phyloP scores from a whole-genome alignment of 1,284 basidiomycete genomes.

The Exsudoporus floridanus region DNA sequence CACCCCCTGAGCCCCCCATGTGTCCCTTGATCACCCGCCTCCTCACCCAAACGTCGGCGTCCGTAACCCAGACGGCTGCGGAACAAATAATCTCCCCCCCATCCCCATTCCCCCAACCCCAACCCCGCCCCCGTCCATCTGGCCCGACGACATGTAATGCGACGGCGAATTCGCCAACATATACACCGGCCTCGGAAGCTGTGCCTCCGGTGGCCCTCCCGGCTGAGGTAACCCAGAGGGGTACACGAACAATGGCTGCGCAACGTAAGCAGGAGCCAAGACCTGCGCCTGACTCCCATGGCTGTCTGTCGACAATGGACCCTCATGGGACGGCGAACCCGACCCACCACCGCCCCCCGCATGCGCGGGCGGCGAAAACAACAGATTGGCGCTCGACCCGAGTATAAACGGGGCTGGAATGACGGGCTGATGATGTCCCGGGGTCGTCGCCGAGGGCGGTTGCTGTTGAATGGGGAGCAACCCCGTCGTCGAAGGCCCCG shows the following conservation, averaged over 20 bases:
- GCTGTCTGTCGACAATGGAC: constrained; percentile 30
- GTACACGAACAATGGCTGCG: too few species aligned
- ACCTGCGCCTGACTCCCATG: constrained; percentile 33
- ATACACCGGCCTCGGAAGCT: too few species aligned
- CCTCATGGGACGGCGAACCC: constrained; percentile 33
- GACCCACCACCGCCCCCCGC: constrained; percentile 18
- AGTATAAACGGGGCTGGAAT: constrained; percentile 32
- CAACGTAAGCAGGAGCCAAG: constrained; percentile 10
- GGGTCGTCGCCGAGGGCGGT: neutral
- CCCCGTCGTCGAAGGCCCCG: constrained; percentile 36
- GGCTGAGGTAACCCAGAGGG: too few species aligned
- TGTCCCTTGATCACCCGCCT: neutral
- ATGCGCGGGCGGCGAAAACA: constrained; percentile 27
- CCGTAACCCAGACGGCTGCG: constrained; percentile 30
- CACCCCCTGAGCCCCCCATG: too few species aligned
- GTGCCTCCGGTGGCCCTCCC: too few species aligned
- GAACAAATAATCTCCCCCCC: constrained; percentile 24
- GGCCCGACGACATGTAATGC: constrained; percentile 20
- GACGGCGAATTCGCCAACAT: too few species aligned
- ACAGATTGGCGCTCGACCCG: constrained; percentile 32
- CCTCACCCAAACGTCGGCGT: constrained; percentile 27
- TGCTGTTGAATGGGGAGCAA: constrained; percentile 25
- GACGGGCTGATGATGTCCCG: constrained; percentile 6
- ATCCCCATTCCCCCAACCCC: neutral
- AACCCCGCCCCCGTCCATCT: constrained; percentile 17